These are phyloP conservation scores for Lachnellula occidentalis DNA, from an alignment of 2,329 filamentous ascomycete species.

Conservation along the genomic window DNA sequence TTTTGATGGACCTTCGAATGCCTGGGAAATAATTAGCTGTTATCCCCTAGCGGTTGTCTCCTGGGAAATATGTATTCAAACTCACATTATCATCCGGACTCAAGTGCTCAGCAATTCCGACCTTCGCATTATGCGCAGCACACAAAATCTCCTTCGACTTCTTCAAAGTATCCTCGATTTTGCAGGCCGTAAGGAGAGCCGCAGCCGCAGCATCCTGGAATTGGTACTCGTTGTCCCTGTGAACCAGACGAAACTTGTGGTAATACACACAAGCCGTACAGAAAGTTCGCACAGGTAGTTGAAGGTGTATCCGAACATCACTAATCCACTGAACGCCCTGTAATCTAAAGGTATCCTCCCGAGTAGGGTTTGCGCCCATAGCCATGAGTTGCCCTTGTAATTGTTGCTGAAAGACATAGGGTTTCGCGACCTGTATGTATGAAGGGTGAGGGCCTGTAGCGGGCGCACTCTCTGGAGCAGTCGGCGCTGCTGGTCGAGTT, in stretches of 20 bases:
- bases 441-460: slow-evolving; percentile 28
- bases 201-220: slow-evolving; percentile 83
- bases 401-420: slow-evolving; percentile 77
- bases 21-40: slow-evolving; percentile 38
- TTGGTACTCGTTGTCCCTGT: slow-evolving; percentile 81
- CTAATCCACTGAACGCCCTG: slow-evolving; percentile 89
- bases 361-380: slow-evolving; percentile 66
- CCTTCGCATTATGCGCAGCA: slow-evolving; percentile 79
- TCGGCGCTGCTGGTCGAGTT: neutral
- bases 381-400: slow-evolving; percentile 67
- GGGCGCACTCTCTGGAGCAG: slow-evolving; percentile 2
- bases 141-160: slow-evolving; percentile 92
- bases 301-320: slow-evolving; percentile 70
- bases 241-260: slow-evolving; percentile 84
- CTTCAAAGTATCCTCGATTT: slow-evolving; percentile 96
- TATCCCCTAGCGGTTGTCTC: neutral
- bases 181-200: slow-evolving; percentile 87
- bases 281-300: slow-evolving; percentile 86
- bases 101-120: slow-evolving; percentile 53
- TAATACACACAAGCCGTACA: slow-evolving; percentile 90
- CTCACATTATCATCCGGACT: slow-evolving; percentile 77
- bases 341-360: slow-evolving; percentile 74
- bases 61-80: neutral
- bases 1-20: slow-evolving; percentile 74
- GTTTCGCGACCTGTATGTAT: slow-evolving; percentile 40